Evolutionary conservation across 2,329 filamentous ascomycete species (phyloP).

Genomic region (Sordariomycetes sp.): DNA sequence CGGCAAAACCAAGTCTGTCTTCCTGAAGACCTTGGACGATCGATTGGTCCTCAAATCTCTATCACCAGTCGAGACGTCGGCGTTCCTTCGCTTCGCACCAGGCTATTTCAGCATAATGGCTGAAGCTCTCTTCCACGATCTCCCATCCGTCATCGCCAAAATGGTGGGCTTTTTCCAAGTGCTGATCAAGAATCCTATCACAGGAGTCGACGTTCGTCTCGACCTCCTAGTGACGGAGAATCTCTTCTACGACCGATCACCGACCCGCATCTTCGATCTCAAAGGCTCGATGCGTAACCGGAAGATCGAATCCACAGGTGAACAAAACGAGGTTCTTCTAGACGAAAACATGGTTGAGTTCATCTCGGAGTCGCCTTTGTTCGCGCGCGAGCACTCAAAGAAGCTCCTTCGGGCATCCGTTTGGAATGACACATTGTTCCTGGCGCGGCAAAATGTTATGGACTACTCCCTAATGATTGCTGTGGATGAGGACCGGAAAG

Average conservation of each 20-base stretch:
- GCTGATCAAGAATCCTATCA: slow-evolving; percentile 88
- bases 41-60: slow-evolving; percentile 88
- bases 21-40: slow-evolving; percentile 92
- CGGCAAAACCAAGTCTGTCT: slow-evolving; percentile 95
- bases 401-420: slow-evolving; percentile 85
- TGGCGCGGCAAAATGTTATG: slow-evolving; percentile 95
- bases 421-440: slow-evolving; percentile 95
- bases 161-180: slow-evolving; percentile 99
- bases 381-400: slow-evolving; percentile 92
- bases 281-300: slow-evolving; percentile 98
- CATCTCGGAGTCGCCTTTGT: slow-evolving; percentile 94
- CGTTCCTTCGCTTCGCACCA: slow-evolving; percentile 90
- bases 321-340: slow-evolving; percentile 90
- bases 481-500: slow-evolving; percentile 81
- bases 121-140: slow-evolving; percentile 86
- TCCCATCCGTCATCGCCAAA: slow-evolving; percentile 95
- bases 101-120: slow-evolving; percentile 98
- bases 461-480: slow-evolving; percentile 98
- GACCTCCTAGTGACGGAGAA: slow-evolving; percentile 97
- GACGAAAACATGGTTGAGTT: slow-evolving; percentile 99
- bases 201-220: slow-evolving; percentile 87
- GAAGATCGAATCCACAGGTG: slow-evolving; percentile 90
- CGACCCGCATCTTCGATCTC: slow-evolving; percentile 86
- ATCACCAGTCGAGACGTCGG: slow-evolving; percentile 82
- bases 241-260: slow-evolving; percentile 87